phyloP scores from a whole-genome alignment of 306 rosid species.

The Rosa lucieae region DNA sequence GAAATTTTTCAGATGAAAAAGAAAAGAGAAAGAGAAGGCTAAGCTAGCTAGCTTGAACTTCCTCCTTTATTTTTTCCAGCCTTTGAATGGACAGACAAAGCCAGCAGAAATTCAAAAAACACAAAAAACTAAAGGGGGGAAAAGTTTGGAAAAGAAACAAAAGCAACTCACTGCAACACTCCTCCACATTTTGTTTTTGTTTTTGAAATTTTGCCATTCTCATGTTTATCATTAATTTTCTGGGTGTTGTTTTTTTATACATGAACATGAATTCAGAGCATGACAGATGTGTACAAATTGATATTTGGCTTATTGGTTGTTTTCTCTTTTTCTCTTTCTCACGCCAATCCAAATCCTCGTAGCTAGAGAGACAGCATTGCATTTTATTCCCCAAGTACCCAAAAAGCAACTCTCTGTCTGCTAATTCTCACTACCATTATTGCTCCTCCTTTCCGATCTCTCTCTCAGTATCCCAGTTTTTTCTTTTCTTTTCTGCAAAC shows the following conservation, averaged over 20 bases:
- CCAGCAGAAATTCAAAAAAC: conserved; percentile 69
- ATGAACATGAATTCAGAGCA: background rate
- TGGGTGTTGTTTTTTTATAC: background rate
- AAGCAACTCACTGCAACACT: conserved; percentile 11
- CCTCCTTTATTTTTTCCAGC: conserved; percentile 30
- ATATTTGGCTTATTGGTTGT: conserved; percentile 18
- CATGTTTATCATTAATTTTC: conserved; percentile 17
- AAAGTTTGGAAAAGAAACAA: conserved; percentile 27
- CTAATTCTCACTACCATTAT: conserved; percentile 62
- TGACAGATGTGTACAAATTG: conserved; percentile 17
- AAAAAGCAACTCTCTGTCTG: conserved; percentile 86
- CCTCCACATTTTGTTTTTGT: background rate
- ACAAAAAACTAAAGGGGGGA: conserved; percentile 52
- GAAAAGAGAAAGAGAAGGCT: conserved; percentile 18
- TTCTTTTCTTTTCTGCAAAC: conserved; percentile 13
- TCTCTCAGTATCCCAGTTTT: conserved; percentile 23
- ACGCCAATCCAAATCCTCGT: conserved; percentile 75
- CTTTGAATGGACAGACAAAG: conserved; percentile 71
- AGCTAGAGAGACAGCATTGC: conserved; percentile 64
- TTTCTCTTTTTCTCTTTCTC: background rate
- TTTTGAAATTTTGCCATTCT: conserved; percentile 11
- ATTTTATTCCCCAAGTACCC: conserved; percentile 91
- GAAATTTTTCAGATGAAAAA: background rate
- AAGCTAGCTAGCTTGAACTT: conserved; percentile 32
- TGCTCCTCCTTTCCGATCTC: conserved; percentile 38